Evolutionary conservation across 2,329 filamentous ascomycete genomes (phyloP).

Genomic region (Coniosporium uncinatum): DNA sequence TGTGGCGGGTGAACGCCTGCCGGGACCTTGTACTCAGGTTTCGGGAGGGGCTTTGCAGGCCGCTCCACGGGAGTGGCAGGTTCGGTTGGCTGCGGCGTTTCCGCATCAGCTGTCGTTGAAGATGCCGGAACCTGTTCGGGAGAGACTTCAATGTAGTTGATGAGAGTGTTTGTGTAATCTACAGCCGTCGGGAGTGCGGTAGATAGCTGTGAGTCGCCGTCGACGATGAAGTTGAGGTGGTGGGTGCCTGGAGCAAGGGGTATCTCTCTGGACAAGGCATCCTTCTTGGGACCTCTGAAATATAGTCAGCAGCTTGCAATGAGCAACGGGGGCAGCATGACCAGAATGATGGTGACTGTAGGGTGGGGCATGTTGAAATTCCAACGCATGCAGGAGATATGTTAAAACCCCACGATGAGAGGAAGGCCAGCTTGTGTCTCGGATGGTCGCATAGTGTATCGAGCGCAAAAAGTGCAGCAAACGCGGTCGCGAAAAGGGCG

Average conservation of each 20-base stretch:
- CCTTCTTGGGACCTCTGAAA: too few relatives aligned
- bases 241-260: conserved; percentile 90
- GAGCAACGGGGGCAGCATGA: too few relatives aligned
- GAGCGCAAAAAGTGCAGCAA: too few relatives aligned
- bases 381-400: too few relatives aligned
- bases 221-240: conserved; percentile 93
- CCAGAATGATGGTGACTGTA: too few relatives aligned
- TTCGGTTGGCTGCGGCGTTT: neutral
- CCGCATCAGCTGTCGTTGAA: conserved; percentile 2
- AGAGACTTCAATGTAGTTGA: conserved; percentile 96
- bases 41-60: conserved; percentile 17
- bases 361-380: too few relatives aligned
- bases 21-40: conserved; percentile 12
- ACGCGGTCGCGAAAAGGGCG: too few relatives aligned
- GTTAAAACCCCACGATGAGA: too few relatives aligned
- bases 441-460: too few relatives aligned
- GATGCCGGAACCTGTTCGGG: conserved; percentile 40
- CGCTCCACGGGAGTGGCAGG: conserved; percentile 2
- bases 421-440: too few relatives aligned
- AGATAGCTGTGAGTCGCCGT: conserved; percentile 88
- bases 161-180: conserved; percentile 95
- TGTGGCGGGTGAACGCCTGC: conserved; percentile 34
- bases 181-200: conserved; percentile 88
- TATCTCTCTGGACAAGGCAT: conserved; percentile 70
- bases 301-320: conserved; percentile 1